Conservation (phyloP, 768 basidiomycete genomes). For the Phaffia australis region DNA sequence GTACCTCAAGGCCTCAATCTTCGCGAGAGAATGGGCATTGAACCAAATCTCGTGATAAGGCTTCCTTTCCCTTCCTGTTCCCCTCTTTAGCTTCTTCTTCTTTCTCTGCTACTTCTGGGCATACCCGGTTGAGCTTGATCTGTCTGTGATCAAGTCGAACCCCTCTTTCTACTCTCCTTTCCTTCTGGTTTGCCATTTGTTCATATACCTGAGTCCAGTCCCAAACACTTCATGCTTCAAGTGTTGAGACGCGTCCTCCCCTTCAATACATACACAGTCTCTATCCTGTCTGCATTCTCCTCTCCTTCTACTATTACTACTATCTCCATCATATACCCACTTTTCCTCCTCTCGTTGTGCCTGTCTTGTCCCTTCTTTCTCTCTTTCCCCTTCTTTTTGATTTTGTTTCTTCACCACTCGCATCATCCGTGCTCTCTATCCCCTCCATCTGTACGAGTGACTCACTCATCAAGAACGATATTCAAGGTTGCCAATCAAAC, state of each 20-base stretch:
- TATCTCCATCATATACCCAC: background rate
- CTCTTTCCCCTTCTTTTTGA: background rate
- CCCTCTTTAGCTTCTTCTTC: background rate
- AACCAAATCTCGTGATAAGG: background rate
- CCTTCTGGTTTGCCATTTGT: background rate
- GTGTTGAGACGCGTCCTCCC: background rate
- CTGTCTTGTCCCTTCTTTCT: background rate
- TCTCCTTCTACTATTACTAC: background rate
- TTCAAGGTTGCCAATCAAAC: no score
- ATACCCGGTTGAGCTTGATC: background rate
- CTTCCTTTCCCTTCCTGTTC: background rate
- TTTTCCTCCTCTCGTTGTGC: background rate
- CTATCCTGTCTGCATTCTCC: background rate
- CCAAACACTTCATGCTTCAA: background rate
- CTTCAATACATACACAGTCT: background rate
- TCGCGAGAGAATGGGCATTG: slow-evolving; percentile 22
- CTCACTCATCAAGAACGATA: no score
- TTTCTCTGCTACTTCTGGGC: background rate
- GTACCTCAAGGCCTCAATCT: slow-evolving; percentile 26
- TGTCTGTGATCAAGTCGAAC: background rate
- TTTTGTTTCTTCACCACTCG: slow-evolving; percentile 11
- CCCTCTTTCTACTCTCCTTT: background rate
- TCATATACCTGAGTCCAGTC: background rate
- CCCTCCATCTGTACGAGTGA: background rate
- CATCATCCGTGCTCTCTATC: background rate